phyloP scores from a whole-genome alignment of 78 protist species.

The Pigoraptor vietnamica region DNA sequence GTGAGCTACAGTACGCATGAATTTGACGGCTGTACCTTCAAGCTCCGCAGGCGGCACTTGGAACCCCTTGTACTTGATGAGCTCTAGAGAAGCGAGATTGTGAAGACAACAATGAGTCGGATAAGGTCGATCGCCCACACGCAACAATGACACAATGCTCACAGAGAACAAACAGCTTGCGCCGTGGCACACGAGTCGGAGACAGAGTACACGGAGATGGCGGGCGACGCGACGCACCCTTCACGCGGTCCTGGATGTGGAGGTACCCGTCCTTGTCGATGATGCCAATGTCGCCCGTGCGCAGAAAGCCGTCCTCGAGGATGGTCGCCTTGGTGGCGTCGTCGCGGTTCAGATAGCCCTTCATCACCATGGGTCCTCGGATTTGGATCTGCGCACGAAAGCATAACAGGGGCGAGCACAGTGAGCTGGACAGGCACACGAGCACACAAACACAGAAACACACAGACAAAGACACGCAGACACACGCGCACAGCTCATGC shows the following conservation, averaged over 20 bases:
- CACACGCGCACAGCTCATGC: too few species aligned
- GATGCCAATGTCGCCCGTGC: slow-evolving; percentile 82
- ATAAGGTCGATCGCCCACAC: too few species aligned
- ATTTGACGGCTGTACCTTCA: slow-evolving; percentile 45
- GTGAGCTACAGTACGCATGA: background rate
- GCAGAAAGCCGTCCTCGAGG: slow-evolving; percentile 64
- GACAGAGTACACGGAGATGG: too few species aligned
- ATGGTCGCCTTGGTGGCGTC: slow-evolving; percentile 63
- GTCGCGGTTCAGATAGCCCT: slow-evolving; percentile 54
- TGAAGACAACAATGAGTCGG: too few species aligned
- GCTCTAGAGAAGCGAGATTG: too few species aligned
- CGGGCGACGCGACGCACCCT: slow-evolving; percentile 41
- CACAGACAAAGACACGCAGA: background rate
- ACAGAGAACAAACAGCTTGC: too few species aligned
- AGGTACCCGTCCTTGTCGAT: slow-evolving; percentile 51
- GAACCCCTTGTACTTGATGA: slow-evolving; percentile 78
- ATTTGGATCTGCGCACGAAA: background rate
- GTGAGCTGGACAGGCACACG: background rate
- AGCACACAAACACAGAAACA: background rate
- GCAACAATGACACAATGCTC: too few species aligned
- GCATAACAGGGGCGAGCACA: background rate
- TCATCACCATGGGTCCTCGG: slow-evolving; percentile 83
- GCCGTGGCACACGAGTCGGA: too few species aligned
- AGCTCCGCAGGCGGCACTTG: slow-evolving; percentile 94
- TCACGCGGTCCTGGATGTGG: slow-evolving; percentile 61